Percentiles rank a stretch among this genome's conserved stretches.
Evolutionary conservation across 176 grass and related monocot genomes (phyloP).

Genomic region (Cymbopogon citratus): DNA sequence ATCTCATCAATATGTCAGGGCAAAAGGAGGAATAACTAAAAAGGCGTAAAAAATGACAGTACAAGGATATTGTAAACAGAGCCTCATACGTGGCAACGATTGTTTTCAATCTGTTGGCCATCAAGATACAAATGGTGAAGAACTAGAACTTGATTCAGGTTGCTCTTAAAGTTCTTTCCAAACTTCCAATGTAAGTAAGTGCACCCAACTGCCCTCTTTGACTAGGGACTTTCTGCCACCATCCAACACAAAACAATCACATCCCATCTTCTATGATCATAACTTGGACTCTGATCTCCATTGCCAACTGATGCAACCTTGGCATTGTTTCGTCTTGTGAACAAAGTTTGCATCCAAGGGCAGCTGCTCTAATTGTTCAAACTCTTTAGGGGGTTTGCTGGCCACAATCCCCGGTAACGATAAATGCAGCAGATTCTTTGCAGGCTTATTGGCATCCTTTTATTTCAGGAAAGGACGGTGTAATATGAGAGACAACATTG

Average conservation of each 20-base stretch:
- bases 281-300: slow-evolving; percentile 3
- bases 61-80: slow-evolving; percentile 22
- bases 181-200: slow-evolving; percentile 37
- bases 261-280: slow-evolving; percentile 23
- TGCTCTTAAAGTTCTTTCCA: slow-evolving; percentile 31
- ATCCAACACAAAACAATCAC: slow-evolving; percentile 41
- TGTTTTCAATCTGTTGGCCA: slow-evolving; percentile 39
- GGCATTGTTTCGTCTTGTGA: slow-evolving; percentile 18
- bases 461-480: slow-evolving; percentile 44
- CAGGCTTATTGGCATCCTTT: slow-evolving; percentile 50
- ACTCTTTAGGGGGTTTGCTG: slow-evolving; percentile 24
- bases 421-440: slow-evolving; percentile 49
- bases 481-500: slow-evolving; percentile 40
- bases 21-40: not conserved
- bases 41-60: not conserved
- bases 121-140: slow-evolving; percentile 52
- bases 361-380: slow-evolving; percentile 26
- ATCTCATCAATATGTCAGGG: slow-evolving; percentile 14
- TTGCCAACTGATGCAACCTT: slow-evolving; percentile 8
- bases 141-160: slow-evolving; percentile 39
- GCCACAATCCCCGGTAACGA: slow-evolving; percentile 52
- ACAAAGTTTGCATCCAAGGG: not conserved
- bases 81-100: slow-evolving; percentile 71
- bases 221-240: slow-evolving; percentile 37
- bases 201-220: slow-evolving; percentile 55